Percentiles rank a stretch among this genome's conserved stretches.
Conservation (phyloP, 495 filamentous ascomycete genomes). For the Aspergillus steynii region DNA sequence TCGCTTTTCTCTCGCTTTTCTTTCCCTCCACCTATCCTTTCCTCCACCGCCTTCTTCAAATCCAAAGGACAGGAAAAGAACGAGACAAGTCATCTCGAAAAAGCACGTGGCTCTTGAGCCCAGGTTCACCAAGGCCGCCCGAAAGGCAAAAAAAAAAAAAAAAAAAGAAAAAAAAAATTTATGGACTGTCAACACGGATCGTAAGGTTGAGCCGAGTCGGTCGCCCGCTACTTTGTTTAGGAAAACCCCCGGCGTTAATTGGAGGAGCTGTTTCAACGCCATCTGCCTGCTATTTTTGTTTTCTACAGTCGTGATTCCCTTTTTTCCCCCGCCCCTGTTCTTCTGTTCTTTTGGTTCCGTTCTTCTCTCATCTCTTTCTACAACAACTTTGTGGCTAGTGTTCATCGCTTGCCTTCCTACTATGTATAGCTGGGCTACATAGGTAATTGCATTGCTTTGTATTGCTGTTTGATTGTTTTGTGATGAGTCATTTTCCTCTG, state of each 20-base stretch:
- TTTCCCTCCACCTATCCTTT: not conserved
- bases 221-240: not conserved
- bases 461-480: not conserved
- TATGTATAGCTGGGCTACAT: constrained; percentile 5
- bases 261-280: not conserved
- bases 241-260: not conserved
- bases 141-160: no score
- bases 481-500: not conserved
- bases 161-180: not conserved
- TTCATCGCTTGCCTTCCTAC: not conserved
- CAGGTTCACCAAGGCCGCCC: not conserved
- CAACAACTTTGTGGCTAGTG: not conserved
- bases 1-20: not conserved
- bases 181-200: not conserved
- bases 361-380: not conserved
- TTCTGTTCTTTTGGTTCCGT: constrained; percentile 1
- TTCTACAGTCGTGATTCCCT: not conserved
- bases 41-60: not conserved
- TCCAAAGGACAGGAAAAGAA: not conserved
- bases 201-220: not conserved
- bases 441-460: not conserved
- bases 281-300: not conserved
- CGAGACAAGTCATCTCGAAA: not conserved
- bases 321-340: not conserved
- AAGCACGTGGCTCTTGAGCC: not conserved